Percentiles rank a stretch among this genome's conserved stretches.
phyloP scores from a whole-genome alignment of 2,329 filamentous ascomycete genomes.

The Microsporum ferrugineum region DNA sequence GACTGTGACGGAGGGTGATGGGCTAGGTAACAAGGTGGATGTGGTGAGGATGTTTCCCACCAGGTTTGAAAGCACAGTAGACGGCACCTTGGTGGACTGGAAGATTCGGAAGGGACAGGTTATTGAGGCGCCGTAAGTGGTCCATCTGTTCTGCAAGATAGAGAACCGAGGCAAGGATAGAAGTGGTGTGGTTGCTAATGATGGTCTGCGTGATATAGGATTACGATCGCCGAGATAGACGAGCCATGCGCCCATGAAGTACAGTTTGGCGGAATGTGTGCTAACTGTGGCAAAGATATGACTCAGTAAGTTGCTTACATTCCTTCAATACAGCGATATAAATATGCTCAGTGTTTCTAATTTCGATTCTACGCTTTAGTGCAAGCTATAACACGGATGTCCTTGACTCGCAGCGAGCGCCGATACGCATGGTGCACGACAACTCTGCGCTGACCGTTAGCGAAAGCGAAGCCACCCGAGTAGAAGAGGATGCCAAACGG shows the following conservation, averaged over 20 bases:
- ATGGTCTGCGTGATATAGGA: slow-evolving; percentile 25
- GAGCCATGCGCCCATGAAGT: slow-evolving; percentile 86
- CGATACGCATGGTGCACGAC: slow-evolving; percentile 90
- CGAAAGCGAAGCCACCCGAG: slow-evolving; percentile 62
- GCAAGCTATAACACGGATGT: slow-evolving; percentile 71
- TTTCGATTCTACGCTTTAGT: slow-evolving; percentile 19
- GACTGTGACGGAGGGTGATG: slow-evolving; percentile 54
- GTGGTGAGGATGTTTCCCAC: slow-evolving; percentile 60
- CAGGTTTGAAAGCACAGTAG: slow-evolving; percentile 71
- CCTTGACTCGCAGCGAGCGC: slow-evolving; percentile 71
- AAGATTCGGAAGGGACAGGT: slow-evolving; percentile 46
- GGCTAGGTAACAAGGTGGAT: slow-evolving; percentile 61
- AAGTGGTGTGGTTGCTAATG: not conserved
- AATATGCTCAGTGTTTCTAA: not conserved
- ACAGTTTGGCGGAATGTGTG: slow-evolving; percentile 84
- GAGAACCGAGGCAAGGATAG: not conserved
- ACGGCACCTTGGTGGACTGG: slow-evolving; percentile 70
- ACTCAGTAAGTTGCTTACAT: slow-evolving; percentile 49
- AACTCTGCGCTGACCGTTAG: slow-evolving; percentile 80
- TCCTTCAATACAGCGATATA: not conserved
- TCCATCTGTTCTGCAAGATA: not conserved
- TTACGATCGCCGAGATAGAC: slow-evolving; percentile 61
- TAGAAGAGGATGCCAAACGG: slow-evolving; percentile 76
- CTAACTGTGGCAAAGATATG: slow-evolving; percentile 91
- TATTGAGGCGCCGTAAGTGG: slow-evolving; percentile 33